Evolutionary conservation across 2,329 filamentous ascomycete genomes (phyloP).

Genomic region (Microsporum ferrugineum): DNA sequence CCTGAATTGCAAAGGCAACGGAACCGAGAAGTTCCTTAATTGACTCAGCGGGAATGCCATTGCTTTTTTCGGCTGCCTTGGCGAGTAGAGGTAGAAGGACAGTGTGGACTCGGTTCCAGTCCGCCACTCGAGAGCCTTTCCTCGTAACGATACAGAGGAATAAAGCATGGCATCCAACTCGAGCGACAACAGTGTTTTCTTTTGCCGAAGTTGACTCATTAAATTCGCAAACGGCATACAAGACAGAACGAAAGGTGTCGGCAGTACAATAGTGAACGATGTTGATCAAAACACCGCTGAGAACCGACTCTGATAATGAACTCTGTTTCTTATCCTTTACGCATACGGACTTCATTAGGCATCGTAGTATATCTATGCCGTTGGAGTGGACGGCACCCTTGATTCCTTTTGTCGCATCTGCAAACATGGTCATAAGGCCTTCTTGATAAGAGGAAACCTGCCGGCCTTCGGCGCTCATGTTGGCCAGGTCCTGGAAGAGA

Average conservation of each 20-base stretch:
- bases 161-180: conserved; percentile 29
- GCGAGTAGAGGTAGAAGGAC: conserved; percentile 45
- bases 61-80: conserved; percentile 18
- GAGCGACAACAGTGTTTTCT: conserved; percentile 24
- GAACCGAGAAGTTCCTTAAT: conserved; percentile 34
- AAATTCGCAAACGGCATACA: conserved; percentile 50
- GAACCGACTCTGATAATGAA: conserved; percentile 45
- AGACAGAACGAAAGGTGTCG: conserved; percentile 60
- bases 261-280: conserved; percentile 69
- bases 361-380: conserved; percentile 42
- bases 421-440: conserved; percentile 83
- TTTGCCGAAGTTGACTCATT: conserved; percentile 26
- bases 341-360: conserved; percentile 33
- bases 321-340: conserved; percentile 22
- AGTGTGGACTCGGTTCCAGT: conserved; percentile 58
- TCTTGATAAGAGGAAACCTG: conserved; percentile 56
- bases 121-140: conserved; percentile 59
- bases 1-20: conserved; percentile 56
- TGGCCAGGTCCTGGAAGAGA: conserved; percentile 55
- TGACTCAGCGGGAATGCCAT: conserved; percentile 19
- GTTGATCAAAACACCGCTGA: conserved; percentile 66
- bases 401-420: conserved; percentile 61
- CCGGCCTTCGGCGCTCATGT: conserved; percentile 22
- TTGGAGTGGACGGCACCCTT: conserved; percentile 49
- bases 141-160: conserved; percentile 66